Base-by-base conservation (phyloP, 2,329 filamentous ascomycete species). In the Dendryphion nanum region DNA sequence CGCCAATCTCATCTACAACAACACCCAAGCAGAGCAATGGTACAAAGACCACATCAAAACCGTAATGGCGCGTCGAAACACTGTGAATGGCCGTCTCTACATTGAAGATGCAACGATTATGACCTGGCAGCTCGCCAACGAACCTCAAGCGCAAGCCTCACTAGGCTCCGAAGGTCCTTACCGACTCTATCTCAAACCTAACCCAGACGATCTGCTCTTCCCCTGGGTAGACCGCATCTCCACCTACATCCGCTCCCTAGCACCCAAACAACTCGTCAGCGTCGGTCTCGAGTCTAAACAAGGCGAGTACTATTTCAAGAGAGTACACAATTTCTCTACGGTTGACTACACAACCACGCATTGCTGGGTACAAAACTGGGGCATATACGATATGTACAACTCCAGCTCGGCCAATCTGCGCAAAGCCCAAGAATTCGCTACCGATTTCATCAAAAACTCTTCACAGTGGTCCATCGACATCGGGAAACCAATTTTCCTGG, bases 91-190 rank as follows among this genome's bases (percentile, higher is more conserved):
- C 2, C 54, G 61, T 1, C 19, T 55, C 1, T 68, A 68, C 44
- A 61, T 43, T 5, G 57, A 67, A 20, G 64, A 66, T 40, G 53
- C 65, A 1, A 64, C 64, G 1, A 59, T 68, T 35, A 68, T 68
- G 64, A 67, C 65, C 13, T 68, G 65, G 64, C 61, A 68, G 40
- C 48, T 67, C 6, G 65, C 65, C 18, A 68, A 68, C 34, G 65
- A 68, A 39, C 65, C 65, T 3, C 65, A 68, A 32, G 51, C 55
- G 4, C 49, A 53, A 4, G 48, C 55, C 6, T 37, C 49, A 17
- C 40, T 55, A 2, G 52, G 51, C 7, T 59, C 55, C 35, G 43
- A 53, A 6, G 60, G 60, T 2, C 47, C 46, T n/a, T 57, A 59
- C 42, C 41, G 42, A 17, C 44, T 66, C n/a, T 51, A 45, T 33